Evolutionary conservation across 805 yeast genomes (phyloP), one percentile per base, ranked within the genome.

Genomic region (Metschnikowia proteae): DNA sequence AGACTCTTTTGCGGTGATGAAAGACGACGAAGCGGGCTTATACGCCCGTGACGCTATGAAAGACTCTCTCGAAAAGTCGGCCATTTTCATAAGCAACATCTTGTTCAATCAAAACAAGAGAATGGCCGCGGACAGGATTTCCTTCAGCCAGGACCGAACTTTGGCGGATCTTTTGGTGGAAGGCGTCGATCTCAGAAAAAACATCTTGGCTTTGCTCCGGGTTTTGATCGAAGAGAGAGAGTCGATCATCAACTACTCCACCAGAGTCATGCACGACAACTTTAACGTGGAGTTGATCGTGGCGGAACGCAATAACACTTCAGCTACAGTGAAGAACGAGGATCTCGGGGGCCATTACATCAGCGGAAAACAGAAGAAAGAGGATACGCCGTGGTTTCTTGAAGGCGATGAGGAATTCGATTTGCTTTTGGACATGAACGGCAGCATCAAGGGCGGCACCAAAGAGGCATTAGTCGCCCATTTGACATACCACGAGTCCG

Each of bases 361-460:
- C 49, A 64, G 67, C 28, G 72, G 76, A 7, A 63, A 67, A 40
- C 67, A 66, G 48, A 63, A 62, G 45, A 63, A 59, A 13, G 68
- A 60, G 25, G 80, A 80, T 51, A 64, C 73, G 1, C 89, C 90
- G 3, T 87, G 94, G 94, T 86, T 73, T 58, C 67, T 86, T 58
- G 84, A 81, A 48, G 78, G 84, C 4, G 90, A 84, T 54, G 82
- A 80, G 45, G 88, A 81, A 51, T 75, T 64, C 53, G 81, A 78
- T 50, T 67, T 65, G 38, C 58, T 73, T 26, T 82, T 81, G 57
- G 94, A 88, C 54, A 68, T 81, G 29, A 80, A 81, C 50, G 94
- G 91, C 1, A 75, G 75, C 46, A 76, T 90, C 33, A 86, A 84
- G 62, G 97, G 97, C 45, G 97, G 96, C 4, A 80, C 95, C 0